Percentiles rank a stretch among this genome's conserved stretches.
phyloP scores from a whole-genome alignment of 2,329 filamentous ascomycete species.

The Aureobasidium sp. region DNA sequence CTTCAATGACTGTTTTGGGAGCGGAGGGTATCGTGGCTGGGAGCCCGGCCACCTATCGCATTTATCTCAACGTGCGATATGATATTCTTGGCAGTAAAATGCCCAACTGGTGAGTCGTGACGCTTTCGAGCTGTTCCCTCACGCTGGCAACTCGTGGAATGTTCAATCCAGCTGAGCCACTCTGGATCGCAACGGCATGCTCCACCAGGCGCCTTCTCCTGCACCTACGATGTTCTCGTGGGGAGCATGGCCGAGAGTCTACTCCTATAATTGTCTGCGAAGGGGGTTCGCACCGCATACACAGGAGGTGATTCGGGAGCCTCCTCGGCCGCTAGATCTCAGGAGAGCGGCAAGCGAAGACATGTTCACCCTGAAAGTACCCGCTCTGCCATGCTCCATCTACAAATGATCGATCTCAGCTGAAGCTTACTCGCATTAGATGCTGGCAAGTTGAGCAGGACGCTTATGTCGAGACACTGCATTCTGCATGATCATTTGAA shows the following conservation, averaged over 20 bases:
- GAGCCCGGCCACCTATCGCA: not conserved
- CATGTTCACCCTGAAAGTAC: not conserved
- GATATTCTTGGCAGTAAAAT: constrained; percentile 7
- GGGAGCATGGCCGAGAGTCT: not conserved
- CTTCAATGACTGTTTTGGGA: constrained; percentile 6
- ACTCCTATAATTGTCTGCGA: constrained; percentile 7
- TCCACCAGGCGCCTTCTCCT: constrained; percentile 10
- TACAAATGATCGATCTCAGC: not conserved
- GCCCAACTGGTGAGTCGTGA: not conserved
- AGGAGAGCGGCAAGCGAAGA: constrained; percentile 1
- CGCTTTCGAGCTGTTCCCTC: not conserved
- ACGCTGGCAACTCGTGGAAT: not conserved
- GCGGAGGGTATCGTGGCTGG: constrained; percentile 2
- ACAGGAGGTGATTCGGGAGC: constrained; percentile 2
- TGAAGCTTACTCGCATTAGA: not conserved
- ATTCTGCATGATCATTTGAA: not conserved
- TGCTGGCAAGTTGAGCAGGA: not conserved
- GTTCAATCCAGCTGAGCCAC: constrained; percentile 9
- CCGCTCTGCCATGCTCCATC: not conserved
- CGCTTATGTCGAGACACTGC: not conserved
- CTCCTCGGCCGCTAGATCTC: constrained; percentile 2
- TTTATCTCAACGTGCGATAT: constrained; percentile 11
- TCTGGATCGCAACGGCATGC: not conserved
- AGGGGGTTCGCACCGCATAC: not conserved
- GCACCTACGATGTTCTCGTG: constrained; percentile 5